These are phyloP conservation scores for Coprinopsis cinerea DNA, from an alignment of 768 basidiomycete genomes.

Conservation along the genomic window DNA sequence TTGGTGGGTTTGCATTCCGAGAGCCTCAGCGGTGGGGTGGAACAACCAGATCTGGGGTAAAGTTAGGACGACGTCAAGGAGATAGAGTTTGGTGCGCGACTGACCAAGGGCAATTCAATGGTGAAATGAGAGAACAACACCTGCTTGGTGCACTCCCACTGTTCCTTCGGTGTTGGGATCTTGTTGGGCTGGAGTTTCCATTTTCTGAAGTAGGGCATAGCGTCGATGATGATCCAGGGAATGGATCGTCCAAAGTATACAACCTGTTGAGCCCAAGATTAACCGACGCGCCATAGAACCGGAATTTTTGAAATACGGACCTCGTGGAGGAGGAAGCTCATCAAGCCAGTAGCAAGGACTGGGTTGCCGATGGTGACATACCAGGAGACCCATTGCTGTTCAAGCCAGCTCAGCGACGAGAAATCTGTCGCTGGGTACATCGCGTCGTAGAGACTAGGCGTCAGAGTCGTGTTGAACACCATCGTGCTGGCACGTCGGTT, in stretches of 20 bases:
- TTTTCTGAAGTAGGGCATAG: constrained; percentile 85
- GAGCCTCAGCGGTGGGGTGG: constrained; percentile 80
- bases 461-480: constrained; percentile 7
- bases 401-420: constrained; percentile 58
- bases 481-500: neutral
- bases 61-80: neutral
- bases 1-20: constrained; percentile 90
- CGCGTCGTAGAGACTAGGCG: constrained; percentile 6
- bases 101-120: constrained; percentile 82
- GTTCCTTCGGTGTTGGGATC: constrained; percentile 70
- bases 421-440: constrained; percentile 54
- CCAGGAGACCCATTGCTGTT: constrained; percentile 81
- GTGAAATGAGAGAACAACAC: constrained; percentile 95
- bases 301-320: constrained; percentile 36
- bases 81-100: too few relatives aligned
- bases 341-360: constrained; percentile 85
- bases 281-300: neutral
- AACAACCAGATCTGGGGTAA: constrained; percentile 73
- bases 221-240: constrained; percentile 95
- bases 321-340: constrained; percentile 93
- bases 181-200: constrained; percentile 94
- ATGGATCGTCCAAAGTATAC: constrained; percentile 96
- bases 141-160: constrained; percentile 94
- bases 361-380: constrained; percentile 87
- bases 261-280: constrained; percentile 44